phyloP scores from a whole-genome alignment of 2,329 filamentous ascomycete species.

The Knufia petricola region DNA sequence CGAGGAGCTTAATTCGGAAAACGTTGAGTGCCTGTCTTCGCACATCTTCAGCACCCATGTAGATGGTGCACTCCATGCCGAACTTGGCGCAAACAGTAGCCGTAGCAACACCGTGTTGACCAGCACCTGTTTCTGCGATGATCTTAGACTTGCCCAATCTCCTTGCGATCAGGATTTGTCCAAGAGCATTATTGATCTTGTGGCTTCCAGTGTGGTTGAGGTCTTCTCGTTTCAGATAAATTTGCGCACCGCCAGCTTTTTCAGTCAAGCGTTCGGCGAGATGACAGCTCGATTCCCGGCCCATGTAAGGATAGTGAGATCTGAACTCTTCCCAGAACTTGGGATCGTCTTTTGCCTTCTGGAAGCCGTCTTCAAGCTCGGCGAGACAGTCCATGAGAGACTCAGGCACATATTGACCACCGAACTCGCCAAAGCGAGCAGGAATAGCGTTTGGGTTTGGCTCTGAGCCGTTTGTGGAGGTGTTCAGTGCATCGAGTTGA shows the following conservation, averaged over 20 bases:
- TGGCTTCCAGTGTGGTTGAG: conserved; percentile 96
- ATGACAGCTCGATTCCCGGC: conserved; percentile 83
- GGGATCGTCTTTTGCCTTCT: conserved; percentile 74
- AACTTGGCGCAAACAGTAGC: conserved; percentile 98
- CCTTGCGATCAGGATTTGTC: conserved; percentile 78
- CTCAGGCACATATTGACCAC: conserved; percentile 94
- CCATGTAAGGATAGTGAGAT: conserved; percentile 96
- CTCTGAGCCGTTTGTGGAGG: conserved; percentile 36
- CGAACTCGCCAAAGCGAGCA: conserved; percentile 86
- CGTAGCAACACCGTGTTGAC: conserved; percentile 95
- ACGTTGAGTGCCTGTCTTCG: conserved; percentile 93
- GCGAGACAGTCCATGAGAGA: conserved; percentile 94
- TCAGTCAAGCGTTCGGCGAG: conserved; percentile 80
- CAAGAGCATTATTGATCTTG: conserved; percentile 98
- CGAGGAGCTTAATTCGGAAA: conserved; percentile 94
- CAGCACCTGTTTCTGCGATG: conserved; percentile 94
- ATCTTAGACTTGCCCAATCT: conserved; percentile 91
- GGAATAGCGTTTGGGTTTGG: conserved; percentile 52
- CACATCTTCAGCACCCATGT: conserved; percentile 97
- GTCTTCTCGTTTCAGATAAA: conserved; percentile 97
- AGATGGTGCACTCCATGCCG: conserved; percentile 94
- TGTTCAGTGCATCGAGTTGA: conserved; percentile 71
- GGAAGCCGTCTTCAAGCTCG: conserved; percentile 84
- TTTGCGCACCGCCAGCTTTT: conserved; percentile 81
- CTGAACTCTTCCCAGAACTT: conserved; percentile 96